phyloP scores from a whole-genome alignment of 2,329 filamentous ascomycete species.

The Seiridium cupressi region DNA sequence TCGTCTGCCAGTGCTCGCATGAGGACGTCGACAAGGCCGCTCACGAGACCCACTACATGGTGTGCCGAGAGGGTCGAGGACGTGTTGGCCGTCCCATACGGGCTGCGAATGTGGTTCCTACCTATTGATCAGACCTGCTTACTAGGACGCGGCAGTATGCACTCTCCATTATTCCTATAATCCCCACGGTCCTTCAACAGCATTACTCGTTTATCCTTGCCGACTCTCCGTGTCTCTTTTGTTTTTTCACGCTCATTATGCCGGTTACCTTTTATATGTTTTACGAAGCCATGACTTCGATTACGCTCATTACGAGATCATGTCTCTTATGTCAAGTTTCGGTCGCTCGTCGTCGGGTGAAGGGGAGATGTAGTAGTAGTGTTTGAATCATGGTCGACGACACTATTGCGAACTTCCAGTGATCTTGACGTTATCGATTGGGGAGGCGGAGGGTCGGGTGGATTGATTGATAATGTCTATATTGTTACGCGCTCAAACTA shows the following conservation, averaged over 20 bases:
- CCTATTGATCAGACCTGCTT: too few relatives aligned
- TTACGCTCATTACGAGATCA: neutral
- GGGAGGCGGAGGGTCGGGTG: too few relatives aligned
- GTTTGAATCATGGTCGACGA: neutral
- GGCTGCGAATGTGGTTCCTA: neutral
- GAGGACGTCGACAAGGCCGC: neutral
- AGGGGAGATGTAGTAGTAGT: neutral
- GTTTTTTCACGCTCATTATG: neutral
- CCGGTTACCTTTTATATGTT: neutral
- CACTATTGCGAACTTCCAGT: neutral
- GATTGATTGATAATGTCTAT: too few relatives aligned
- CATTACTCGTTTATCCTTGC: too few relatives aligned
- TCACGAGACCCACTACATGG: neutral
- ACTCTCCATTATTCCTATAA: too few relatives aligned
- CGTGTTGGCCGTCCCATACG: neutral
- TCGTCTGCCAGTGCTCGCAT: neutral
- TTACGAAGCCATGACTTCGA: neutral
- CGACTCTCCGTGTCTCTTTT: too few relatives aligned
- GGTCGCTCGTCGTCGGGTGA: neutral
- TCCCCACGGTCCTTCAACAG: too few relatives aligned
- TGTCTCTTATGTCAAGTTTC: neutral
- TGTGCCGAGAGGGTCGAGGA: neutral
- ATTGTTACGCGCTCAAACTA: too few relatives aligned
- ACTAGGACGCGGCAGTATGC: too few relatives aligned
- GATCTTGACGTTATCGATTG: neutral